Base-by-base conservation (phyloP, 202 grass and related monocot species). In the Alloteropsis angusta region DNA sequence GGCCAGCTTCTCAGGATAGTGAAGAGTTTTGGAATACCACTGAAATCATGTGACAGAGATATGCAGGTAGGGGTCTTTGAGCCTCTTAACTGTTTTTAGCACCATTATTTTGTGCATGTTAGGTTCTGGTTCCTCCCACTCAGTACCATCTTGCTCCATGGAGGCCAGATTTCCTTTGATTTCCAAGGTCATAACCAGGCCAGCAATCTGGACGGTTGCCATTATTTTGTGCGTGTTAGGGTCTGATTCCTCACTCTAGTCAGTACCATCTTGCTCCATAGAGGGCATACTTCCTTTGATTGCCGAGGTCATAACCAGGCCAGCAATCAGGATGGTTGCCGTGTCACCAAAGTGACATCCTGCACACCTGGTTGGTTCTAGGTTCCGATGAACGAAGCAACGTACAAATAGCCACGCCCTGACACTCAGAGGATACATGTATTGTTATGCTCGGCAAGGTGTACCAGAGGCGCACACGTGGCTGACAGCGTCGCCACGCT, bases 41-140 rank as follows among this genome's bases (percentile, higher is more conserved):
- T 97, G 45, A 97, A 94, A 79, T 97, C 94, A 68, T 97, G 94
- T 12, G 89, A 97, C 64, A 71, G 78, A 87, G 91, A 97, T 84
- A 94, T 93, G 81, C 81, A 94, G 91, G 94, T 86, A 79, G 11
- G 19, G 57, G 23, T 63, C 5, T 65, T 85, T 78, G 36, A 62
- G 26, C 39, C 71, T 83, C 46, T 10, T 30, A 55, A 6, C 46
- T 61, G 41, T 50, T 90, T 85, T 81, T 68, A 21, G 13, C 54
- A 41, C n/a, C 56, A 45, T 21, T 53, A 58, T 46, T 69, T n/a
- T 78, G 34, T 66, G 68, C 15, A 37, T 35, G 60, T 36, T 36
- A 43, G 22, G 22, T 22, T 13, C 16, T 9, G 23, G 47, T 48
- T 68, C 4, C 14, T 69, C 22, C 42, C 43, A 48, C 66, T 43